Conservation (phyloP, 2,329 filamentous ascomycete species). For the Phialemoniopsis sp. region DNA sequence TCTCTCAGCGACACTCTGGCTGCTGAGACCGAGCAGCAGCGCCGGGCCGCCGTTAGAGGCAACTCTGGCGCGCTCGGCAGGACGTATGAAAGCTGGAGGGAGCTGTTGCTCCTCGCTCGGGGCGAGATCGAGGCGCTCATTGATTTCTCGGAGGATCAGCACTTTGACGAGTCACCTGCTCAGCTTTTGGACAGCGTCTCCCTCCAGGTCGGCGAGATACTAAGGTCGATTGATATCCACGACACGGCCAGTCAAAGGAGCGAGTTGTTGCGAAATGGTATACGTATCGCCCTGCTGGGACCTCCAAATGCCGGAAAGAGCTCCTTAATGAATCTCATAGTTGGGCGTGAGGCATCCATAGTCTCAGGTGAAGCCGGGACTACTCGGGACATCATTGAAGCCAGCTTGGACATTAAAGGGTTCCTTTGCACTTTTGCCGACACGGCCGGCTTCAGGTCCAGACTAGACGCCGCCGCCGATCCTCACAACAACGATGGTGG, state of each 20-base stretch:
- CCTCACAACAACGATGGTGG: constrained; percentile 11
- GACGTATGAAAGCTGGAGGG: constrained; percentile 81
- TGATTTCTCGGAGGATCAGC: constrained; percentile 95
- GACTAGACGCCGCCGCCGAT: constrained; percentile 10
- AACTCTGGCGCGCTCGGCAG: constrained; percentile 65
- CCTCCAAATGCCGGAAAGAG: constrained; percentile 95
- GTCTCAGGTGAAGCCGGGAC: constrained; percentile 92
- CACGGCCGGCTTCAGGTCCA: constrained; percentile 78
- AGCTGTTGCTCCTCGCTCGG: constrained; percentile 71
- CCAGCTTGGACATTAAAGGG: constrained; percentile 81
- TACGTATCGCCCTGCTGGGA: constrained; percentile 80
- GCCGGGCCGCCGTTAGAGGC: constrained; percentile 77
- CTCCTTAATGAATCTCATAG: constrained; percentile 83
- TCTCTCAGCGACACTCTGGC: constrained; percentile 58
- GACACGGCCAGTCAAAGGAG: constrained; percentile 74
- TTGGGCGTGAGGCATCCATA: constrained; percentile 91
- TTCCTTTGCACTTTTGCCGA: constrained; percentile 94
- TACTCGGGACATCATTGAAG: constrained; percentile 90
- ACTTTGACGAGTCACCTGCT: constrained; percentile 83
- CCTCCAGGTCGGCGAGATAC: constrained; percentile 56
- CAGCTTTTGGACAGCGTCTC: constrained; percentile 69
- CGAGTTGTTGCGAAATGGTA: constrained; percentile 80
- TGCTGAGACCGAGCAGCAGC: constrained; percentile 87
- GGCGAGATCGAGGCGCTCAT: constrained; percentile 94
- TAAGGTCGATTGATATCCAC: constrained; percentile 62